Percentiles rank a stretch among this genome's conserved stretches.
Evolutionary conservation across 768 basidiomycete genomes (phyloP).

Genomic region (Tephrocybe sp.): DNA sequence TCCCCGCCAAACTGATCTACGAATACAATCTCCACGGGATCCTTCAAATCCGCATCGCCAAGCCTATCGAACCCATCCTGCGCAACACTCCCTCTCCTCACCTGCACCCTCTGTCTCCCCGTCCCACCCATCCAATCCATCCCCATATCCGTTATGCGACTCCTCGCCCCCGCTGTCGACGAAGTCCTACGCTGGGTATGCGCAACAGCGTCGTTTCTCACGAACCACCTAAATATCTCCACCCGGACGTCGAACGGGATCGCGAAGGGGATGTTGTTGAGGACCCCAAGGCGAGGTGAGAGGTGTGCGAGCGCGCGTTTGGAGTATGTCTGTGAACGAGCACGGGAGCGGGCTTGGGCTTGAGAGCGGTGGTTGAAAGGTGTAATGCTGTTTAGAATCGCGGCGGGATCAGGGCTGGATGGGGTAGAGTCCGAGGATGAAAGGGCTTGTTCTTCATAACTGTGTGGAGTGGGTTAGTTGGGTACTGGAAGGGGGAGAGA

Average conservation of each 20-base stretch:
- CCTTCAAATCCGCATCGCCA: slow-evolving; percentile 73
- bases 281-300: slow-evolving; percentile 82
- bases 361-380: background rate
- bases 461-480: slow-evolving; percentile 20
- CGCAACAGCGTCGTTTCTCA: slow-evolving; percentile 55
- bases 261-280: slow-evolving; percentile 95
- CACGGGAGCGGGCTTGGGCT: slow-evolving; percentile 21
- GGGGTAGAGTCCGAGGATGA: slow-evolving; percentile 18
- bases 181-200: background rate
- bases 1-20: slow-evolving; percentile 84
- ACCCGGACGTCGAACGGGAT: slow-evolving; percentile 94
- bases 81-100: slow-evolving; percentile 76
- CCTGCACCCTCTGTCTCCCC: slow-evolving; percentile 39
- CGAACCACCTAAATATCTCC: slow-evolving; percentile 82
- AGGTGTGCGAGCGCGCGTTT: slow-evolving; percentile 74
- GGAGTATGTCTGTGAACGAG: slow-evolving; percentile 20
- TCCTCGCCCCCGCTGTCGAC: too few species aligned
- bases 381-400: too few species aligned
- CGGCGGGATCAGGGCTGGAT: too few species aligned
- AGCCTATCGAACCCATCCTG: slow-evolving; percentile 91
- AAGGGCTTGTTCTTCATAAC: slow-evolving; percentile 64
- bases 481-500: background rate
- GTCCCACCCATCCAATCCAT: background rate
- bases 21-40: slow-evolving; percentile 86
- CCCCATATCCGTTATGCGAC: background rate